Evolutionary conservation across 805 yeast species (phyloP), one percentile per base, ranked within the genome.

Genomic region (Kuraishia floccosa): DNA sequence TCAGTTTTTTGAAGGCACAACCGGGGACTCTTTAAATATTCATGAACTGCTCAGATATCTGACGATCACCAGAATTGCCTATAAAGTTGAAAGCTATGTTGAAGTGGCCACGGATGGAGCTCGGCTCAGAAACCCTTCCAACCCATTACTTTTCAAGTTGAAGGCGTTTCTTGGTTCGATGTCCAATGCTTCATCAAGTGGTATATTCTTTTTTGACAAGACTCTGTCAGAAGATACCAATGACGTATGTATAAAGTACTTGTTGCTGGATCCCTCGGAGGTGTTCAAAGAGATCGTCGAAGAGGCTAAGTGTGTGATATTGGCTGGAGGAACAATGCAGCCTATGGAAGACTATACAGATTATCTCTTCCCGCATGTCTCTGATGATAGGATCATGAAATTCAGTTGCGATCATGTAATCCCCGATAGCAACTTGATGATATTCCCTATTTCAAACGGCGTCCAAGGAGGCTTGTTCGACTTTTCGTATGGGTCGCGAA

Each of bases 351-450:
- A 34, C 4, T 32, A 27, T 17, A 18, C 32, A 10, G 16, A 25
- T 13, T 13, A 21, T 13, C 33, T 34, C 6, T 26, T 34, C 17
- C 93, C 94, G 0, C 64, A 69, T 26, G 33, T 79, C 2, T 38
- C 52, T 0, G 33, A 43, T 0, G 44, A 50, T 0, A 40, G 65
- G 26, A 63, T 82, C 6, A 53, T 60, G 17, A 61, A 57, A 18
- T 80, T 83, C 44, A 63, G 76, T 3, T 87, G 96, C 57, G 84
- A 81, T 24, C 97, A 87, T 54, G 71, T 89, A 6, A 80, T 87
- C 10, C 93, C 95, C 0, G 60, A 66, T 22, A 60, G 62, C 4
- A 82, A 84, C 43, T 54, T 87, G 26, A 56, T 65, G 6, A 89
- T 80, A 0, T 68, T 68, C 35, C 68, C 80, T 0, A 46, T 83